A percentile compares a stretch with the other conserved stretches of the same genome.
Evolutionary conservation across 2,329 filamentous ascomycete species (phyloP).

Genomic region (Diaporthe citri): DNA sequence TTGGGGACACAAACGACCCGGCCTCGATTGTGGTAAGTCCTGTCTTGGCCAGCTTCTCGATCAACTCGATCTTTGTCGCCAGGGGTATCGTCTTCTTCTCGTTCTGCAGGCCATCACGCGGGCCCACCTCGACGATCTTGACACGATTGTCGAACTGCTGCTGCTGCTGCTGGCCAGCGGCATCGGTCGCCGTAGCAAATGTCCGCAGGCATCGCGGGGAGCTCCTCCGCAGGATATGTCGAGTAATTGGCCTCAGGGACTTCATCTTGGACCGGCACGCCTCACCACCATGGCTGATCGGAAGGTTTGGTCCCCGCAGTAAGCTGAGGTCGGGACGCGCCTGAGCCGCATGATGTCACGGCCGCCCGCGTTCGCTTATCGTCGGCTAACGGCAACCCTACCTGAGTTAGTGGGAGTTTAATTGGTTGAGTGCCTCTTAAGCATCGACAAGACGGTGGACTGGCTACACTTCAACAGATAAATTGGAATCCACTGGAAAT

Average conservation of each 20-base stretch:
- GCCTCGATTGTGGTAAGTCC: constrained; percentile 82
- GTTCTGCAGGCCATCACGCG: constrained; percentile 89
- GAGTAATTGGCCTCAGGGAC: constrained; percentile 32
- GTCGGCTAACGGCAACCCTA: constrained; percentile 10
- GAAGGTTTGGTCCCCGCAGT: constrained; percentile 3
- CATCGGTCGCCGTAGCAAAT: constrained; percentile 55
- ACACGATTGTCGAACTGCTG: constrained; percentile 58
- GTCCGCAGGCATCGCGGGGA: constrained; percentile 46
- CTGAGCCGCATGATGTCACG: constrained; percentile 34
- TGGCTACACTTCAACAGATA: not conserved
- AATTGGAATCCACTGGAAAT: not conserved
- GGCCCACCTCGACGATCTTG: constrained; percentile 85
- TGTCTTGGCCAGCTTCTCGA: constrained; percentile 75
- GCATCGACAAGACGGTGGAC: not conserved
- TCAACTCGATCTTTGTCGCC: constrained; percentile 81
- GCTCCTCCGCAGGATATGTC: constrained; percentile 22
- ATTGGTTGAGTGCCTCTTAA: not conserved
- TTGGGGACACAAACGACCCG: constrained; percentile 85
- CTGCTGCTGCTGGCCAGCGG: constrained; percentile 37
- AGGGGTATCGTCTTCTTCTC: constrained; percentile 80
- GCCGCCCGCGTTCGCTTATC: constrained; percentile 32
- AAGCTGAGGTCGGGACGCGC: constrained; percentile 17
- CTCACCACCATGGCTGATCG: constrained; percentile 33
- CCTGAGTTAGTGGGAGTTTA: not conserved
- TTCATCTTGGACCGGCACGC: constrained; percentile 37